Evolutionary conservation across 139 green algal species (phyloP).

Genomic region (Monoraphidium neglectum): DNA sequence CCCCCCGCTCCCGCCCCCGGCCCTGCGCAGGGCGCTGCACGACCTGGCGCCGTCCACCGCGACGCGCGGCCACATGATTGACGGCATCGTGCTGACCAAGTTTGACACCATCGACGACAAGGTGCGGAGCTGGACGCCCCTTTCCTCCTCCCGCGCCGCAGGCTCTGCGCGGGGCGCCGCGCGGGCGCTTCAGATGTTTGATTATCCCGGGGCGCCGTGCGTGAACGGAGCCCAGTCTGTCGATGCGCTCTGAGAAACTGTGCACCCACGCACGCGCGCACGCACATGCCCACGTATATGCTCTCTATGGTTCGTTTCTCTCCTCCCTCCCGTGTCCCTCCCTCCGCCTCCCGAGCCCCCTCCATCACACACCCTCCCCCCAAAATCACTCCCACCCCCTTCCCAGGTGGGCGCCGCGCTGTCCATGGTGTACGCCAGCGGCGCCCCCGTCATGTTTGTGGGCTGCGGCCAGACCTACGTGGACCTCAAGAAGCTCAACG

Average conservation of each 20-base stretch:
- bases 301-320: too few relatives aligned
- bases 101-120: conserved; percentile 99
- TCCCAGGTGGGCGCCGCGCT: conserved; percentile 96
- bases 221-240: too few relatives aligned
- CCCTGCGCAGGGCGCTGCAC: conserved; percentile 20
- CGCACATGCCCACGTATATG: too few relatives aligned
- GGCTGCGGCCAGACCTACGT: conserved; percentile 98
- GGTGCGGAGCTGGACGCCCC: too few relatives aligned
- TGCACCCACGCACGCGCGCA: too few relatives aligned
- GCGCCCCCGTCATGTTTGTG: conserved; percentile 98
- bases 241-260: too few relatives aligned
- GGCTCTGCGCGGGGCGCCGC: too few relatives aligned
- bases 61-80: conserved; percentile 54
- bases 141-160: too few relatives aligned
- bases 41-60: conserved; percentile 37
- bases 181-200: too few relatives aligned
- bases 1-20: neutral
- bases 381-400: conserved; percentile 24
- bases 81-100: conserved; percentile 96
- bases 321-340: too few relatives aligned
- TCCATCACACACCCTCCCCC: conserved; percentile 22
- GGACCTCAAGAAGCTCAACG: conserved; percentile 94
- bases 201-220: too few relatives aligned
- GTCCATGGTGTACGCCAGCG: conserved; percentile 97
- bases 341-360: too few relatives aligned